Base-by-base conservation (phyloP, 257 asterid genomes). In the Gynochthodes officinalis region DNA sequence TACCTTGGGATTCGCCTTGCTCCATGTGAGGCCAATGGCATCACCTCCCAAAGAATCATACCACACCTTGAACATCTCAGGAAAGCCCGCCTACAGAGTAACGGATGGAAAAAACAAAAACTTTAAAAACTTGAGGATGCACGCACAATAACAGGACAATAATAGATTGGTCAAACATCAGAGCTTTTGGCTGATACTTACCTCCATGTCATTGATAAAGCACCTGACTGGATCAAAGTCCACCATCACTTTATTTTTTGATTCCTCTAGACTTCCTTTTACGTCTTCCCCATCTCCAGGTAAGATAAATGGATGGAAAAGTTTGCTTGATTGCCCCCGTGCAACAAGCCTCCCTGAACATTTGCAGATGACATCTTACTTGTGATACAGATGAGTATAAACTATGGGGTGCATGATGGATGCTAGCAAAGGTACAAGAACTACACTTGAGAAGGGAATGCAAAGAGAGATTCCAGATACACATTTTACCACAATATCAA, bases 1-100 rank as follows among this genome's bases (percentile, higher is more conserved):
- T 83, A 89, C 99, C 98, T 89, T 89, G 27, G 82, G 79, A 72
- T 37, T 73, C 50, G 73, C 78, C 79, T 74, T 83, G 79, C 82
- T 87, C 77, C 85, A 85, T 21, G 99, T 95, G 50, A 95, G 94
- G 74, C 98, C 99, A 73, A 95, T 81, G 71, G 96, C 96, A 70
- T 92, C 99, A 33, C 98, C 98, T 73, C 99, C 99, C 76, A 88
- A 78, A 27, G 88, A 82, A 83, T 95, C 98, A 46, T 84, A 89
- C 99, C 99, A 95, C 63, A 95, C 89, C 83, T 89, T 95, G 77
- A 92, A 88, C 77, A 52, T 82, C 72, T 82, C 85, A 1, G 90
- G 85, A 58, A 90, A 89, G 77, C 72, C 94, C 67, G 76, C 86
- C 99, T 95, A 96, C 86, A 66, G 55, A 70, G 27, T 0, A 30